Percentiles rank a stretch among this genome's conserved stretches.
These are phyloP conservation scores for Elsinoe australis DNA, from an alignment of 2,329 filamentous ascomycete genomes.

Conservation along the genomic window DNA sequence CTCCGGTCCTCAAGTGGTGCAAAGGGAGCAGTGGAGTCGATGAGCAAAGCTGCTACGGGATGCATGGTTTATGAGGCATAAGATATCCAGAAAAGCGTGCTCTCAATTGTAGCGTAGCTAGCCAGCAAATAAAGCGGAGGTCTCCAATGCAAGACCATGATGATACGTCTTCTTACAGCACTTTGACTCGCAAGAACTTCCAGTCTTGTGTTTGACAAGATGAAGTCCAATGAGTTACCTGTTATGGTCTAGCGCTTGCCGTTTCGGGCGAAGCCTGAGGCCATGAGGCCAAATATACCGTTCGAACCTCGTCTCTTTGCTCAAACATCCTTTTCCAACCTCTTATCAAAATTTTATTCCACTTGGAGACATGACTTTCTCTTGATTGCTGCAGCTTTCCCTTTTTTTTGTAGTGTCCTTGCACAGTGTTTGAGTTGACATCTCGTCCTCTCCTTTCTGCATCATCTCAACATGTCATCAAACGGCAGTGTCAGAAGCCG, in stretches of 20 bases:
- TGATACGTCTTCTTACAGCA: too few relatives aligned
- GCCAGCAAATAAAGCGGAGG: too few relatives aligned
- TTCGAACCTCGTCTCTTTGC: background rate
- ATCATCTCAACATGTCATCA: constrained; percentile 3
- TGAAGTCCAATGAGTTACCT: background rate
- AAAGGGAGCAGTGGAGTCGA: too few relatives aligned
- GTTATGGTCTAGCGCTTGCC: background rate
- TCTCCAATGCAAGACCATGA: too few relatives aligned
- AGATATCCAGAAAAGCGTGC: too few relatives aligned
- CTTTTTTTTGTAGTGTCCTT: background rate
- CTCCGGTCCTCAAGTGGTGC: too few relatives aligned
- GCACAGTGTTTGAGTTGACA: background rate
- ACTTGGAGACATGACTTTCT: background rate
- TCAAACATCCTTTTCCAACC: background rate
- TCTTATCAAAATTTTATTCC: background rate
- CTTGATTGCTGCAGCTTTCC: background rate
- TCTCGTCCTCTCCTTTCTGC: too few relatives aligned
- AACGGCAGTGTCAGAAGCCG: constrained; percentile 14
- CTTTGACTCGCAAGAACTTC: too few relatives aligned
- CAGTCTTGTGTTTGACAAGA: background rate
- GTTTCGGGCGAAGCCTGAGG: background rate
- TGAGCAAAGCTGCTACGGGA: too few relatives aligned
- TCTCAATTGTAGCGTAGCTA: too few relatives aligned
- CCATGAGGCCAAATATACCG: constrained; percentile 12
- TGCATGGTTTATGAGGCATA: too few relatives aligned